Base-by-base conservation (phyloP, 108 stramenopile species). In the Cylindrotheca fusiformis region DNA sequence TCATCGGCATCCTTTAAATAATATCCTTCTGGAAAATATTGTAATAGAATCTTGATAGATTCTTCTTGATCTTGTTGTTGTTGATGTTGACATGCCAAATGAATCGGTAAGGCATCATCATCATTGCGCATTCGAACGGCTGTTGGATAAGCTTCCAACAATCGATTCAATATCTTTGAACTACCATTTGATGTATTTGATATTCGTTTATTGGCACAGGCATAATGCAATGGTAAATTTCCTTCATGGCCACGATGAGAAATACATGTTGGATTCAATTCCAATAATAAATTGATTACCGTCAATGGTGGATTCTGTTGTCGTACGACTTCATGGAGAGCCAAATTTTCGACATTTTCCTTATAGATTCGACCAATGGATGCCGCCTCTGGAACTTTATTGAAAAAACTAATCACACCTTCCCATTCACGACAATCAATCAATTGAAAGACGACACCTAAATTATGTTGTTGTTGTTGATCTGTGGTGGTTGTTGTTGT, bases 211-310 rank as follows among this genome's bases (percentile, higher is more conserved):
- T 49, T 45, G 44, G 54, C 27, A 48, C 72, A 74, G 23, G 65
- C 72, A 22, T 57, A 50, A 47, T 74, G 72, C 21, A 74, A 55
- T 4, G 72, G 72, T 32, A 74, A 47, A 36, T 58, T 57, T 8
- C 72, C 72, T 45, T 55, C 27, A 27, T 64, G 24, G 25, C 65
- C 72, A 14, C 22, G 24, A 23, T 30, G 54, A 10, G 17, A 25
- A 31, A 70, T 19, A 26, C 58, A 52, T 20, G 20, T 53, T 5
- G 28, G 50, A 26, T 70, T 23, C 1, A 33, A 33, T 3, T 50
- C 31, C 45, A 74, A 4, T 36, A 74, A 41, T 20, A 61, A 10
- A 32, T 74, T 48, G 0, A 74, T 58, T 6, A 74, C 65, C 1
- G 50, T 27, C 4, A 55, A 24, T 0, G 72, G 59, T 8, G 72